These are phyloP conservation scores for Euphorbia tirucalli DNA, from an alignment of 345 rosid genomes.

Conservation along the genomic window DNA sequence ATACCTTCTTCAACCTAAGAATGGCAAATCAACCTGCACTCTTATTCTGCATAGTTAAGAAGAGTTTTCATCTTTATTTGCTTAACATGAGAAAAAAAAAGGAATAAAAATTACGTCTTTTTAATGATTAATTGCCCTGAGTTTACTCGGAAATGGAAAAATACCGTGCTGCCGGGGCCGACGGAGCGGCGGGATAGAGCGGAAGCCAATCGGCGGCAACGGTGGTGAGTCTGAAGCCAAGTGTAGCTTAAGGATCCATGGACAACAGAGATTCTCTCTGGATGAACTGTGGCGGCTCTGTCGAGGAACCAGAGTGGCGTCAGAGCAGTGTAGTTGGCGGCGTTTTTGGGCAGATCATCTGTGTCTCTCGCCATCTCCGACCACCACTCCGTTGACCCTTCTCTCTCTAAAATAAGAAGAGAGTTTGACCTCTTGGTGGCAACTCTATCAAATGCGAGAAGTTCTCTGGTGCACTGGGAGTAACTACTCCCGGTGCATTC, in stretches of 20 bases:
- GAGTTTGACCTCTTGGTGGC: not conserved
- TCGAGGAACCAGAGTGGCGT: slow-evolving; percentile 88
- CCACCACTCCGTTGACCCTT: not conserved
- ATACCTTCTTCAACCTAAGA: too few relatives aligned
- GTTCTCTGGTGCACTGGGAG: too few relatives aligned
- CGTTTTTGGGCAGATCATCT: slow-evolving; percentile 78
- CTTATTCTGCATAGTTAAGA: too few relatives aligned
- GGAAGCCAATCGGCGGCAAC: slow-evolving; percentile 86
- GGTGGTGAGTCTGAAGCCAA: slow-evolving; percentile 72
- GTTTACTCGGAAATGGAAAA: not conserved
- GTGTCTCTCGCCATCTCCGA: slow-evolving; percentile 49
- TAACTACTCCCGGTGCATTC: too few relatives aligned
- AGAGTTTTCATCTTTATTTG: too few relatives aligned
- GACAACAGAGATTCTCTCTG: slow-evolving; percentile 56
- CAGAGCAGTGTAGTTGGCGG: slow-evolving; percentile 75
- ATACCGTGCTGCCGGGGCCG: slow-evolving; percentile 75
- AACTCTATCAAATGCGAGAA: too few relatives aligned
- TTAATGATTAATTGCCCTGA: too few relatives aligned
- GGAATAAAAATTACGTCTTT: not conserved
- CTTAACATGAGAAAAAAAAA: too few relatives aligned
- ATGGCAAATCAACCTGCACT: too few relatives aligned
- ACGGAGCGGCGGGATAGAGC: slow-evolving; percentile 64
- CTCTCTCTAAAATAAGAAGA: too few relatives aligned
- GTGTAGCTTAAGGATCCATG: slow-evolving; percentile 66
- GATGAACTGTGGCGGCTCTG: slow-evolving; percentile 80